A percentile compares a stretch with the other conserved stretches of the same genome.
Evolutionary conservation across 805 yeast genomes (phyloP).

Genomic region (Huiozyma sinensis): DNA sequence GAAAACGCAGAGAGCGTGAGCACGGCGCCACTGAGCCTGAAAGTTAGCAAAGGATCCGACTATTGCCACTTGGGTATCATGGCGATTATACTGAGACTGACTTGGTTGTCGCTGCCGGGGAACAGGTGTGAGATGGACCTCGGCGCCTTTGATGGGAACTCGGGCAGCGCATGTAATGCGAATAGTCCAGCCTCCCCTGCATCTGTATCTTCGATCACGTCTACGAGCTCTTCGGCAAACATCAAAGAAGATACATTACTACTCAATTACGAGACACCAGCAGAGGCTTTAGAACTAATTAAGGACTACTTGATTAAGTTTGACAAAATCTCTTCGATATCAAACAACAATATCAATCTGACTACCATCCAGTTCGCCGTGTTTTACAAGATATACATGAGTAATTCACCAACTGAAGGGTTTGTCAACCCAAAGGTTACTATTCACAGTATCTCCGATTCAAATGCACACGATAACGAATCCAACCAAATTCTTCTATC

Average conservation of each 20-base stretch:
- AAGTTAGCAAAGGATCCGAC: slow-evolving; percentile 28
- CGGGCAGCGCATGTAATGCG: slow-evolving; percentile 1
- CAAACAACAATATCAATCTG: slow-evolving; percentile 25
- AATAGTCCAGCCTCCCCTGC: slow-evolving; percentile 3
- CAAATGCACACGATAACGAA: slow-evolving; percentile 38
- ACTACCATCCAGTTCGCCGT: slow-evolving; percentile 48
- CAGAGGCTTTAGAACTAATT: slow-evolving; percentile 19
- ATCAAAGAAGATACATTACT: slow-evolving; percentile 23
- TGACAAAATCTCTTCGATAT: slow-evolving; percentile 27
- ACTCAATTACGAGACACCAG: slow-evolving; percentile 21
- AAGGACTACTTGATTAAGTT: slow-evolving; percentile 25
- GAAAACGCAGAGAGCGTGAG: slow-evolving; percentile 5
- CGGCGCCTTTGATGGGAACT: slow-evolving; percentile 8
- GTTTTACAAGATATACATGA: slow-evolving; percentile 44
- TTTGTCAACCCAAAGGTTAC: slow-evolving; percentile 3
- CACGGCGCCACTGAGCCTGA: slow-evolving; percentile 16
- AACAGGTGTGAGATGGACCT: slow-evolving; percentile 28
- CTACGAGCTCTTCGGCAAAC: slow-evolving; percentile 15
- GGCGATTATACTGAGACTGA: slow-evolving; percentile 40
- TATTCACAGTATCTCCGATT: slow-evolving; percentile 9
- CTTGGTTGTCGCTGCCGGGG: slow-evolving; percentile 45
- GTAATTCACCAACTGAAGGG: slow-evolving; percentile 41
- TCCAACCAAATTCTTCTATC: slow-evolving; percentile 46
- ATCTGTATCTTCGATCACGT: slow-evolving; percentile 2
- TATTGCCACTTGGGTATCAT: slow-evolving; percentile 39